phyloP scores from a whole-genome alignment of 1,139 yeast genomes.

The Yamadazyma sp. region DNA sequence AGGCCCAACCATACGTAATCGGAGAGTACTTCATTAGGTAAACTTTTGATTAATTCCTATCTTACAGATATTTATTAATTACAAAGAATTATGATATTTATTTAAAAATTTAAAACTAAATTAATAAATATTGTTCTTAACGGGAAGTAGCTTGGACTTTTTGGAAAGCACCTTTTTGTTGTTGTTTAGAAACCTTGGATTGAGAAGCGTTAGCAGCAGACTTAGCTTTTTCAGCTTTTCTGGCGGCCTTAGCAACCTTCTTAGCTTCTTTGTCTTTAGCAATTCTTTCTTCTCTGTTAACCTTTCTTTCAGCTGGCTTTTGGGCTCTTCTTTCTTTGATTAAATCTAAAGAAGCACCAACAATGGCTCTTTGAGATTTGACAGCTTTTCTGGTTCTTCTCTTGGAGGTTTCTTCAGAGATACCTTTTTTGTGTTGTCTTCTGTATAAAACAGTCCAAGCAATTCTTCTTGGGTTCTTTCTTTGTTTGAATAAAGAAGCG shows the following conservation, averaged over 20 bases:
- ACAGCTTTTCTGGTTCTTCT: slow-evolving; percentile 97
- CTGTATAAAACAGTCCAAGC: slow-evolving; percentile 99
- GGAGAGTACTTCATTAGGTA: slow-evolving; percentile 33
- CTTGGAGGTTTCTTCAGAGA: slow-evolving; percentile 96
- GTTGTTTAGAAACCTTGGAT: slow-evolving; percentile 73
- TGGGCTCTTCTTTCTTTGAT: slow-evolving; percentile 96
- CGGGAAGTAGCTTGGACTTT: slow-evolving; percentile 96
- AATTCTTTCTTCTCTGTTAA: slow-evolving; percentile 90
- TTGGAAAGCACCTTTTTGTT: slow-evolving; percentile 93
- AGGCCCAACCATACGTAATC: slow-evolving; percentile 24
- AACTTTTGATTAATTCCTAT: not conserved
- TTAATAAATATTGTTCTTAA: slow-evolving; percentile 42
- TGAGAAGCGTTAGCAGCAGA: slow-evolving; percentile 72
- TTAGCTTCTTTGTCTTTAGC: slow-evolving; percentile 93
- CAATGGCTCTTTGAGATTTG: slow-evolving; percentile 98
- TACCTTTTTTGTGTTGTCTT: slow-evolving; percentile 99
- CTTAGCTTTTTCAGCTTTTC: slow-evolving; percentile 93
- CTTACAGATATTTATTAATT: slow-evolving; percentile 20
- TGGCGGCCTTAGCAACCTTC: slow-evolving; percentile 90
- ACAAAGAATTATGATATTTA: slow-evolving; percentile 12
- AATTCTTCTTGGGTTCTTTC: slow-evolving; percentile 99
- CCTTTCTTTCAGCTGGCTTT: slow-evolving; percentile 98
- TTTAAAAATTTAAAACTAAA: slow-evolving; percentile 13
- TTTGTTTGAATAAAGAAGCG: slow-evolving; percentile 97
- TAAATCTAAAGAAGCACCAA: slow-evolving; percentile 98